Conservation (phyloP, 495 filamentous ascomycete species). For the Tuber melanosporum region DNA sequence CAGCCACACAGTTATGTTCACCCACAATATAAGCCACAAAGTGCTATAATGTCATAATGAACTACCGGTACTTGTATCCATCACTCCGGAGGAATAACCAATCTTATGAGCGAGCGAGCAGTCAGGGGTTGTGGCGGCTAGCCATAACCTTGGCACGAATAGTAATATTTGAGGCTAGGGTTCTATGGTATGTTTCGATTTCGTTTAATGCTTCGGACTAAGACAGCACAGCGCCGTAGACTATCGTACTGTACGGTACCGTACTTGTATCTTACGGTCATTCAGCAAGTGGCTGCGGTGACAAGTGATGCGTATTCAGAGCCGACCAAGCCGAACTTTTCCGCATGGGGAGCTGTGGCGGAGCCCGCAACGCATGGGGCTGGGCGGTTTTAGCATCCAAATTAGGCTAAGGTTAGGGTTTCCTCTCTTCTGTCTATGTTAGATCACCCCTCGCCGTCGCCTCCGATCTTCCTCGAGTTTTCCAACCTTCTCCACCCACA, state of each 20-base stretch:
- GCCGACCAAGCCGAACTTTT: background rate
- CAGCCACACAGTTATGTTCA: no score
- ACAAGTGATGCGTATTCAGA: background rate
- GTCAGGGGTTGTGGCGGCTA: no score
- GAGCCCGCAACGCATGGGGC: background rate
- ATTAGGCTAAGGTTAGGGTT: background rate
- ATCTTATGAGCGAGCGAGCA: no score
- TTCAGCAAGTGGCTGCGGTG: background rate
- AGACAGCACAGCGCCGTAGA: background rate
- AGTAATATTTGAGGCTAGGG: no score
- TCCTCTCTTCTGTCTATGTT: background rate
- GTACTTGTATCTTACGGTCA: background rate
- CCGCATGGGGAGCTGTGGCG: background rate
- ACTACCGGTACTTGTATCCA: no score
- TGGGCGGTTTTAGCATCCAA: background rate
- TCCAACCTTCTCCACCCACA: background rate
- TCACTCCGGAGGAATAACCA: no score
- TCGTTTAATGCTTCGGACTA: background rate
- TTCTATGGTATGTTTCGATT: no score
- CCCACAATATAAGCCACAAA: no score
- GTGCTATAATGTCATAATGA: no score
- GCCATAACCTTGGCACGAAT: no score
- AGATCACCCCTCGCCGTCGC: slow-evolving; percentile 6
- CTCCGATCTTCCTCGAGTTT: background rate
- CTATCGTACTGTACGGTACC: no score